Conservation (phyloP, 208 protist species). For the Vickermania spadyakhi region DNA sequence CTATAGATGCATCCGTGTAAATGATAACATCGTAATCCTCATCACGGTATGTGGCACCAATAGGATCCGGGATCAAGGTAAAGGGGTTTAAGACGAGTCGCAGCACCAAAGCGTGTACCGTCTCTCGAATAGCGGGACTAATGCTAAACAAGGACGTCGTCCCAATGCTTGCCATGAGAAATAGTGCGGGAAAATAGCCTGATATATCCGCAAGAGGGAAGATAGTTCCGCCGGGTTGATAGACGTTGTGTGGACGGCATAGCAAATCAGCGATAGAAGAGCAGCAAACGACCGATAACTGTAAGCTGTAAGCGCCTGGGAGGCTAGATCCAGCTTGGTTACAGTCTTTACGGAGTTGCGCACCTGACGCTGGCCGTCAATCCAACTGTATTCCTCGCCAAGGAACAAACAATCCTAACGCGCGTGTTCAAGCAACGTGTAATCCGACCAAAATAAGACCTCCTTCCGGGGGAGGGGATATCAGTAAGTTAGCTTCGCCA, state of each 20-base stretch:
- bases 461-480: slow-evolving; percentile 11
- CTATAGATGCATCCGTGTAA: too few relatives aligned
- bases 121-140: too few relatives aligned
- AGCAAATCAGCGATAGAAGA: background rate
- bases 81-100: too few relatives aligned
- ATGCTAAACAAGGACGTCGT: too few relatives aligned
- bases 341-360: slow-evolving; percentile 22
- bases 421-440: slow-evolving; percentile 5
- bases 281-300: slow-evolving; percentile 1
- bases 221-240: background rate
- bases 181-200: too few relatives aligned
- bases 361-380: slow-evolving; percentile 7
- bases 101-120: too few relatives aligned
- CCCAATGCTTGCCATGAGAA: too few relatives aligned
- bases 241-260: too few relatives aligned
- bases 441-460: slow-evolving; percentile 7
- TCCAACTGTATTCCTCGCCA: slow-evolving; percentile 20
- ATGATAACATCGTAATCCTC: too few relatives aligned
- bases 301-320: slow-evolving; percentile 1
- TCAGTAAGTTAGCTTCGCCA: slow-evolving; percentile 11
- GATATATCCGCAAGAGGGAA: background rate
- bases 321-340: slow-evolving; percentile 13
- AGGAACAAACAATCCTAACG: slow-evolving; percentile 11
- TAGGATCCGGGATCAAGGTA: too few relatives aligned
- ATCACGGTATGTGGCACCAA: too few relatives aligned